phyloP scores from a whole-genome alignment of 2,329 filamentous ascomycete species.

The Celoporthe dispersa region DNA sequence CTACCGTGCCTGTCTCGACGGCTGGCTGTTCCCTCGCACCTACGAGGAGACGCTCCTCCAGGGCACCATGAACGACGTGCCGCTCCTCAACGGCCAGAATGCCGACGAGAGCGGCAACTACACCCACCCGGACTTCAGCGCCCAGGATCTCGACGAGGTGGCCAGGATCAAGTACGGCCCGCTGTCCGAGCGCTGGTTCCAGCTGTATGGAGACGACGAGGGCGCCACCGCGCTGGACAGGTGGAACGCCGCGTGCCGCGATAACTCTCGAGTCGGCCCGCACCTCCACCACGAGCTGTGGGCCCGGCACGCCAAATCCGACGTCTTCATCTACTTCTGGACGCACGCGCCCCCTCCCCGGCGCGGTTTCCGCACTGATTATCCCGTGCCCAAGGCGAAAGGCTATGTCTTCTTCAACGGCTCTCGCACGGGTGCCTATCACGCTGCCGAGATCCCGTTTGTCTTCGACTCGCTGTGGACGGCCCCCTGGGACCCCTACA shows the following conservation, averaged over 20 bases:
- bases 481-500: background rate
- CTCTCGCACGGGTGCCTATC: background rate
- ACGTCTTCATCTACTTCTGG: conserved; percentile 39
- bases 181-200: conserved; percentile 29
- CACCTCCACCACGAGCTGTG: conserved; percentile 32
- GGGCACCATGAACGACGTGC: conserved; percentile 15
- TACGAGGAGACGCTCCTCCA: conserved; percentile 13
- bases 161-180: conserved; percentile 12
- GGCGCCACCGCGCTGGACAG: conserved; percentile 33
- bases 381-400: conserved; percentile 4
- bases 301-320: conserved; percentile 33
- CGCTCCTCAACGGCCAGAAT: conserved; percentile 16
- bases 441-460: conserved; percentile 7
- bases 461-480: conserved; percentile 14
- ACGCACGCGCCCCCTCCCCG: conserved; percentile 36
- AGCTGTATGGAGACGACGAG: conserved; percentile 36
- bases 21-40: conserved; percentile 17
- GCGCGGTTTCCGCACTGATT: conserved; percentile 11
- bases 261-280: conserved; percentile 8
- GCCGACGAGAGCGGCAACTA: conserved; percentile 19
- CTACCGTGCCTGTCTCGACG: conserved; percentile 17
- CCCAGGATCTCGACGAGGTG: conserved; percentile 30
- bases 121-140: conserved; percentile 23
- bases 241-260: conserved; percentile 34
- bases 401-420: conserved; percentile 10